Evolutionary conservation across 1,284 basidiomycete genomes (phyloP).

Genomic region (Fomitiporia mediterranea): DNA sequence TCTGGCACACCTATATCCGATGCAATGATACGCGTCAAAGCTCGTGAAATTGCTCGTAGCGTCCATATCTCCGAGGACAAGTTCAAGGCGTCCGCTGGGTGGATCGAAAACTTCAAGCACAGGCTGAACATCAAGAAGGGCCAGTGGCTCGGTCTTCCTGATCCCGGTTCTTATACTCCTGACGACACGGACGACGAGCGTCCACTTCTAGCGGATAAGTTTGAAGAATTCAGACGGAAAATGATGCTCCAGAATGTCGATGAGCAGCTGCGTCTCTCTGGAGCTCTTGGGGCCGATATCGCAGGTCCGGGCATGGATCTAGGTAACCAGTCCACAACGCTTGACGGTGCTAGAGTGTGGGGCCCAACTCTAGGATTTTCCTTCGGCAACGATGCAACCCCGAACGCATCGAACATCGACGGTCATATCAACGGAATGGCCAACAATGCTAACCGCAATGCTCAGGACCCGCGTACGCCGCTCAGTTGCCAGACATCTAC

Average conservation of each 20-base stretch:
- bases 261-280: not conserved
- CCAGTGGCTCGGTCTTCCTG: conserved; percentile 45
- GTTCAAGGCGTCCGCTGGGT: conserved; percentile 88
- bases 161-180: not conserved
- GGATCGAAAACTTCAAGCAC: conserved; percentile 90
- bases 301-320: not conserved
- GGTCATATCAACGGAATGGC: not conserved
- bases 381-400: not conserved
- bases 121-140: conserved; percentile 70
- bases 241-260: not conserved
- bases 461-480: no score
- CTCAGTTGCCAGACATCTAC: no score
- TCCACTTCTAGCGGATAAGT: not conserved
- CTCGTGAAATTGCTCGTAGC: conserved; percentile 59
- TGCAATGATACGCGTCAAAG: conserved; percentile 64
- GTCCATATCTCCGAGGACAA: conserved; percentile 59
- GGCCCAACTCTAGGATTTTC: not conserved
- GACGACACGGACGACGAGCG: conserved; percentile 1
- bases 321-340: not conserved
- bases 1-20: conserved; percentile 60
- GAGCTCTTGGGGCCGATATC: not conserved
- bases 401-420: not conserved
- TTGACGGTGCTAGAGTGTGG: not conserved
- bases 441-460: not conserved
- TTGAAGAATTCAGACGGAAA: not conserved